A percentile compares a stretch with the other conserved stretches of the same genome.
Evolutionary conservation across 441 rosid species (phyloP).

Genomic region (Francoa sonchifolia): DNA sequence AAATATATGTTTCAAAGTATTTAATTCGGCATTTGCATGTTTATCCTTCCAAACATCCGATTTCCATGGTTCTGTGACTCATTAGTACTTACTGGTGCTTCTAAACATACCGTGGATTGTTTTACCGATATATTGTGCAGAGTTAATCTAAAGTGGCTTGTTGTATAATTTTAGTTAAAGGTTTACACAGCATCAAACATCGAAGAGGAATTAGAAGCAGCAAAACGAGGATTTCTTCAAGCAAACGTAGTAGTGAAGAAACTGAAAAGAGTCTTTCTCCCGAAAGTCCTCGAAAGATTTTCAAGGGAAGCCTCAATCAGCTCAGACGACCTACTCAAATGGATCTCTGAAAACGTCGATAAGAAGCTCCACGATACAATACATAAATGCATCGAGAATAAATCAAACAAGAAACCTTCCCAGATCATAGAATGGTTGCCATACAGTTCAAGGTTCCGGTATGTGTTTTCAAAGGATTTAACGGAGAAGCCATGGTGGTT

Average conservation of each 20-base stretch:
- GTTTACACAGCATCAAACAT: conserved; percentile 54
- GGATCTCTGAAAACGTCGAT: conserved; percentile 46
- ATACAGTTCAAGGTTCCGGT: conserved; percentile 59
- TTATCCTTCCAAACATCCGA: too few species aligned
- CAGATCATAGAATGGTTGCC: conserved; percentile 66
- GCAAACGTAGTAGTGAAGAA: conserved; percentile 43
- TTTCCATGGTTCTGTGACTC: too few species aligned
- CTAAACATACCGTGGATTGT: background rate
- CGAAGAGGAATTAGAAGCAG: conserved; percentile 49
- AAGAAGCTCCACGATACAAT: conserved; percentile 46
- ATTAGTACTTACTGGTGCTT: background rate
- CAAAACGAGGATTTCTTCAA: conserved; percentile 60
- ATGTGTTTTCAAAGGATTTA: conserved; percentile 55
- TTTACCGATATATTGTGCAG: background rate
- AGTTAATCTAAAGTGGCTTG: background rate
- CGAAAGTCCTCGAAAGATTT: conserved; percentile 56
- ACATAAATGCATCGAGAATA: conserved; percentile 38
- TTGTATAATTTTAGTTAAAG: conserved; percentile 34
- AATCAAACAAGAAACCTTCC: conserved; percentile 38
- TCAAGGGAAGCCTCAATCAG: conserved; percentile 51
- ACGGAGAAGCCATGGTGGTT: conserved; percentile 54
- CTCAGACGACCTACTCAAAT: conserved; percentile 45
- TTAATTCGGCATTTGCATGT: too few species aligned
- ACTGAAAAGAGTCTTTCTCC: conserved; percentile 53
- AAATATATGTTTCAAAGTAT: too few species aligned